Evolutionary conservation across 108 stramenopile genomes (phyloP).

Genomic region (Fistulifera solaris): DNA sequence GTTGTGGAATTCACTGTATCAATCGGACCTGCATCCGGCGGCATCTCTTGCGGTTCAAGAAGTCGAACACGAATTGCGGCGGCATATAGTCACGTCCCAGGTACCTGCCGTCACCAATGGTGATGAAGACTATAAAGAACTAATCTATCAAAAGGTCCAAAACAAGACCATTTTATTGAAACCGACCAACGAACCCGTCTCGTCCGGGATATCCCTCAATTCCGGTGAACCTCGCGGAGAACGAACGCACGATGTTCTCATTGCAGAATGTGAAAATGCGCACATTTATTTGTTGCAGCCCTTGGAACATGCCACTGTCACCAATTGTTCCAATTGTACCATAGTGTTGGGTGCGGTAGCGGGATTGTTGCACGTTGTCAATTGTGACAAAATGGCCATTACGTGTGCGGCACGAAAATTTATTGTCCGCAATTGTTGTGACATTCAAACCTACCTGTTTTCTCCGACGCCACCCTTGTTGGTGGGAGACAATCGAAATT

Average conservation of each 20-base stretch:
- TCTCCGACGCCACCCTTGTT: conserved; percentile 78
- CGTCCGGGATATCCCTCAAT: conserved; percentile 35
- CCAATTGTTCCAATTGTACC: conserved; percentile 87
- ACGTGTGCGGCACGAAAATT: conserved; percentile 63
- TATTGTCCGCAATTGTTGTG: conserved; percentile 70
- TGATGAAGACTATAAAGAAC: conserved; percentile 61
- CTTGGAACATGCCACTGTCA: conserved; percentile 81
- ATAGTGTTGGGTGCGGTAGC: conserved; percentile 94
- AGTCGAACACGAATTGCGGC: conserved; percentile 64
- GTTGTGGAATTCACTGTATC: conserved; percentile 46
- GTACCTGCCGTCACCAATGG: conserved; percentile 46
- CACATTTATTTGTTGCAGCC: conserved; percentile 88
- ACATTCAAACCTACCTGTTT: conserved; percentile 55
- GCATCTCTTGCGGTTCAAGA: conserved; percentile 65
- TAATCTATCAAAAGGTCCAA: conserved; percentile 56
- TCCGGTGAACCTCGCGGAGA: conserved; percentile 30
- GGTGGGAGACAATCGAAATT: conserved; percentile 81
- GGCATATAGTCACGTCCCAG: conserved; percentile 57
- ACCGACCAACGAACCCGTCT: conserved; percentile 33
- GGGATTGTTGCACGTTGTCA: conserved; percentile 74
- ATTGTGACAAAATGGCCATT: conserved; percentile 78
- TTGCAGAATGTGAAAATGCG: conserved; percentile 80
- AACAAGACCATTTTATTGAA: conserved; percentile 74
- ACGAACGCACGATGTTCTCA: conserved; percentile 73
- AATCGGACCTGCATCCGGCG: conserved; percentile 26